Percentiles rank a stretch among this genome's conserved stretches.
phyloP scores from a whole-genome alignment of 192 early-diverging fungal species.

The Coemansia sp. region DNA sequence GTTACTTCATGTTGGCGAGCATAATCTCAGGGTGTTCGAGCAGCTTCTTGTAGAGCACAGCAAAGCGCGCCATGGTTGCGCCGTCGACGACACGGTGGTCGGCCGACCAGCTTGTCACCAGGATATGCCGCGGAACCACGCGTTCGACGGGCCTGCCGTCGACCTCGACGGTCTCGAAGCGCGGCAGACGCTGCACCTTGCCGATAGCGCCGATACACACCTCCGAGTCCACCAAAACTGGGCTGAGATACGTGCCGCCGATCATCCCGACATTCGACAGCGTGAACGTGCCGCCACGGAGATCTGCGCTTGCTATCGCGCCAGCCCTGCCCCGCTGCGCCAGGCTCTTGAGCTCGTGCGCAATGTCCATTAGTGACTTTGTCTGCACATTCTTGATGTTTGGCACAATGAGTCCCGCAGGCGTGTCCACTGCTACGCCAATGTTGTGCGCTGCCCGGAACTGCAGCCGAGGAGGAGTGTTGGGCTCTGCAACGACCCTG shows the following conservation, averaged over 20 bases:
- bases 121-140: conserved; percentile 71
- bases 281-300: conserved; percentile 85
- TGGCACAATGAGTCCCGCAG: conserved; percentile 87
- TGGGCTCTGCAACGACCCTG: conserved; percentile 48
- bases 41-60: conserved; percentile 75
- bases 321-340: conserved; percentile 62
- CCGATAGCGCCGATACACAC: conserved; percentile 93
- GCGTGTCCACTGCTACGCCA: conserved; percentile 97
- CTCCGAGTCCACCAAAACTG: conserved; percentile 82
- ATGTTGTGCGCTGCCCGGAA: conserved; percentile 87
- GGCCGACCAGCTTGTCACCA: conserved; percentile 87
- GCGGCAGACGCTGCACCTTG: conserved; percentile 75
- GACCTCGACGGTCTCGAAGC: conserved; percentile 56
- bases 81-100: conserved; percentile 97
- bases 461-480: conserved; percentile 56
- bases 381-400: conserved; percentile 90
- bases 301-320: conserved; percentile 61
- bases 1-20: conserved; percentile 55
- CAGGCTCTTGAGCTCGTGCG: conserved; percentile 76
- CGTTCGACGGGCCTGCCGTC: conserved; percentile 56
- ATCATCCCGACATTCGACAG: conserved; percentile 95
- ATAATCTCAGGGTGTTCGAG: conserved; percentile 84
- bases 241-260: conserved; percentile 86
- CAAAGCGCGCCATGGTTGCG: conserved; percentile 93
- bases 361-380: conserved; percentile 88